phyloP scores from a whole-genome alignment of 352 stramenopile species.

The Pythium aphanidermatum region DNA sequence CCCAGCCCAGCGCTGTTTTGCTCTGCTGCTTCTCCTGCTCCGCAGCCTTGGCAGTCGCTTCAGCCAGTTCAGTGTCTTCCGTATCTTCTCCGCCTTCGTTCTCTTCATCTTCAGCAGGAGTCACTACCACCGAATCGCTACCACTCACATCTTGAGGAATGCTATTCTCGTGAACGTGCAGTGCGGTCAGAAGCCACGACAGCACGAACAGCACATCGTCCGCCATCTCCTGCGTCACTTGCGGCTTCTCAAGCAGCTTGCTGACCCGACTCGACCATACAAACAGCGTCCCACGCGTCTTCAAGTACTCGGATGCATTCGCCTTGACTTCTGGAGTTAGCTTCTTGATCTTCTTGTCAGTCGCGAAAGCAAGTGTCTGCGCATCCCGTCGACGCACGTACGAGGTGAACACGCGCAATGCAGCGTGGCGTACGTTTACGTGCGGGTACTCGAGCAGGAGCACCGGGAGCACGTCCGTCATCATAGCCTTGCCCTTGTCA shows the following conservation, averaged over 20 bases:
- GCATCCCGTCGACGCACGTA: slow-evolving; percentile 52
- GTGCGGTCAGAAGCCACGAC: slow-evolving; percentile 52
- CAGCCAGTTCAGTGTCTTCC: slow-evolving; percentile 13
- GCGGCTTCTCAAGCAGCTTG: slow-evolving; percentile 62
- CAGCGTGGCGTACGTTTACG: slow-evolving; percentile 56
- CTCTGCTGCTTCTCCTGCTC: slow-evolving; percentile 47
- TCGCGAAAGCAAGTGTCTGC: slow-evolving; percentile 35
- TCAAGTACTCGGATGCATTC: slow-evolving; percentile 35
- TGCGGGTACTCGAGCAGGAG: slow-evolving; percentile 72
- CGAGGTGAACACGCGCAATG: slow-evolving; percentile 50
- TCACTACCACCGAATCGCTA: slow-evolving; percentile 11
- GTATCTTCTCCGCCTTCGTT: slow-evolving; percentile 23
- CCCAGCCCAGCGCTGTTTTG: slow-evolving; percentile 69
- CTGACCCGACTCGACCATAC: slow-evolving; percentile 43
- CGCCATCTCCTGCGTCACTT: slow-evolving; percentile 43
- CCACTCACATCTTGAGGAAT: slow-evolving; percentile 61
- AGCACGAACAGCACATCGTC: slow-evolving; percentile 54
- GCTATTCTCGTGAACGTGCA: slow-evolving; percentile 33
- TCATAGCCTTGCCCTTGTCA: slow-evolving; percentile 20
- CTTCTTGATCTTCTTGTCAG: slow-evolving; percentile 28
- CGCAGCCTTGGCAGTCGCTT: slow-evolving; percentile 17
- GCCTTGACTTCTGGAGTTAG: slow-evolving; percentile 14
- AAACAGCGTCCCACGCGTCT: slow-evolving; percentile 54
- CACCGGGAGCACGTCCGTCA: slow-evolving; percentile 39
- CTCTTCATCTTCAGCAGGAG: slow-evolving; percentile 9